Conservation (phyloP, 169 alveolate genomes). For the Plasmodium coatneyi region DNA sequence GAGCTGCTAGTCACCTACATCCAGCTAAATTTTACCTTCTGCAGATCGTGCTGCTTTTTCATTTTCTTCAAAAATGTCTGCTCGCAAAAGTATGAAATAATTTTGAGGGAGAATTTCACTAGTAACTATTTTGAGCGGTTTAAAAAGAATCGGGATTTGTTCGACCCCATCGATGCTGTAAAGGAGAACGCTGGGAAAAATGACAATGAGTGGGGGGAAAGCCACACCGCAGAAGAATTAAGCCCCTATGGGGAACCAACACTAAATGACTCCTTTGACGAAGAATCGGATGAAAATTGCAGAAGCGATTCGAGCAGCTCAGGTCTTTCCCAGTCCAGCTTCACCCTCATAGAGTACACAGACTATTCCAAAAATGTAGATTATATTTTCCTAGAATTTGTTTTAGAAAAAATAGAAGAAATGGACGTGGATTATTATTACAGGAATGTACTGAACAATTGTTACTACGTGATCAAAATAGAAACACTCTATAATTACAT, state of each 20-base stretch:
- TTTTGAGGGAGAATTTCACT: slow-evolving; percentile 24
- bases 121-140: slow-evolving; percentile 21
- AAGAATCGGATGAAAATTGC: not conserved
- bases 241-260: not conserved
- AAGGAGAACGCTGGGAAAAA: not conserved
- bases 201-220: not conserved
- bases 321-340: slow-evolving; percentile 17
- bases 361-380: slow-evolving; percentile 11
- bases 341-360: slow-evolving; percentile 39
- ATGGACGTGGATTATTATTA: slow-evolving; percentile 46
- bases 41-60: slow-evolving; percentile 66
- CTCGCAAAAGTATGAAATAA: slow-evolving; percentile 62
- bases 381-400: slow-evolving; percentile 45
- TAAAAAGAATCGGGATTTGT: slow-evolving; percentile 51
- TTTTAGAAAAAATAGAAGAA: slow-evolving; percentile 31
- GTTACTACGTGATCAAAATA: slow-evolving; percentile 66
- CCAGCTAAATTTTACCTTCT: slow-evolving; percentile 52
- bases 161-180: slow-evolving; percentile 30
- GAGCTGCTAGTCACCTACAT: slow-evolving; percentile 68
- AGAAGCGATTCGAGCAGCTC: slow-evolving; percentile 1
- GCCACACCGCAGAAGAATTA: not conserved
- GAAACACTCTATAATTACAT: slow-evolving; percentile 70
- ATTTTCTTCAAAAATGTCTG: slow-evolving; percentile 66
- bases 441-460: slow-evolving; percentile 46
- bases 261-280: slow-evolving; percentile 4